Evolutionary conservation across 495 filamentous ascomycete genomes (phyloP).

Genomic region (Penicillium steckii): DNA sequence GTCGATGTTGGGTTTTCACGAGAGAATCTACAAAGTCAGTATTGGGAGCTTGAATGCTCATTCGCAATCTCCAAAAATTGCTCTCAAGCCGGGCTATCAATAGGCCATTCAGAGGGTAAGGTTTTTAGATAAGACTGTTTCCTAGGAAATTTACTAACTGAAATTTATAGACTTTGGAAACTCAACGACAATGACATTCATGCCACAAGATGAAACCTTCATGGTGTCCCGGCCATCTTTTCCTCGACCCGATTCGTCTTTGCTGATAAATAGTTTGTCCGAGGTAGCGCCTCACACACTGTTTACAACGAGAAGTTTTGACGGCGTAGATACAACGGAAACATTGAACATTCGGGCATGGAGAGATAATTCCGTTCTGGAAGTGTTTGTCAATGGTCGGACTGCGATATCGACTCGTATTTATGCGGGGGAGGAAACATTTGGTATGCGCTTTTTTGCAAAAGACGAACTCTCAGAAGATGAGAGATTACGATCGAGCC

Average conservation of each 20-base stretch:
- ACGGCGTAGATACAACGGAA: constrained; percentile 1
- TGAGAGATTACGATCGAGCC: not conserved
- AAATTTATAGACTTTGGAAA: not conserved
- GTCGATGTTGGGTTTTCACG: not conserved
- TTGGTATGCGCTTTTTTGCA: constrained; percentile 7
- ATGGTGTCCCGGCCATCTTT: not conserved
- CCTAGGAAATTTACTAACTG: not conserved
- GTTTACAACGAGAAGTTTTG: not conserved
- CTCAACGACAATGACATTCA: not conserved
- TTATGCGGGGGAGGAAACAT: constrained; percentile 9
- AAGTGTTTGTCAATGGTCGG: constrained; percentile 13
- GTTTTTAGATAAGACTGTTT: not conserved
- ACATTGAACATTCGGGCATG: constrained; percentile 6
- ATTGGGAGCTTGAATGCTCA: constrained; percentile 6
- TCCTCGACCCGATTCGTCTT: not conserved
- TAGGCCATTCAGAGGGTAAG: constrained; percentile 3
- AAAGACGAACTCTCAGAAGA: not conserved
- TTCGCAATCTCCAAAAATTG: constrained; percentile 4
- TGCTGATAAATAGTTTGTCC: constrained; percentile 1
- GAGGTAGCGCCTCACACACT: constrained; percentile 6
- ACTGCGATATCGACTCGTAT: constrained; percentile 8
- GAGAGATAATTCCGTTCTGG: constrained; percentile 10
- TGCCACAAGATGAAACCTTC: constrained; percentile 1
- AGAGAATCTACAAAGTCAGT: not conserved
- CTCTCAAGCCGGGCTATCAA: constrained; percentile 1